Conservation (phyloP, 768 basidiomycete species). For the Gymnopilus dilepis region DNA sequence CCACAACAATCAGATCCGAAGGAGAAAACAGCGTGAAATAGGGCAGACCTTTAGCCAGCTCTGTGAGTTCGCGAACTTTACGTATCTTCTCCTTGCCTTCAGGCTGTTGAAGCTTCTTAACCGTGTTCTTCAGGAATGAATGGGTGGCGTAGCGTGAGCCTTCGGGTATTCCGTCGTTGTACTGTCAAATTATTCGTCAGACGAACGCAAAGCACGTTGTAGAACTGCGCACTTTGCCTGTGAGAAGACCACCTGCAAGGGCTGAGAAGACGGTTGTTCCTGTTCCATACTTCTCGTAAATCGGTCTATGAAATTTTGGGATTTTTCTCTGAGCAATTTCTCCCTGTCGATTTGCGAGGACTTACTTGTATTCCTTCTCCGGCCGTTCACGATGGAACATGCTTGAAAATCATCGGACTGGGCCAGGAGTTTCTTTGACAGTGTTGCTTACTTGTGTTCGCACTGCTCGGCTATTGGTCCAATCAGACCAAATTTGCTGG, state of each 20-base stretch:
- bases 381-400: constrained; percentile 81
- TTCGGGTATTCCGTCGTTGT: constrained; percentile 77
- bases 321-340: constrained; percentile 4
- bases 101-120: constrained; percentile 52
- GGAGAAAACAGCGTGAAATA: too few relatives aligned
- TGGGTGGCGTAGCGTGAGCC: constrained; percentile 74
- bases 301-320: constrained; percentile 40
- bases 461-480: constrained; percentile 81
- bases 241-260: constrained; percentile 75
- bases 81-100: constrained; percentile 72
- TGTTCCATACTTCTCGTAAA: constrained; percentile 70
- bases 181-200: constrained; percentile 36
- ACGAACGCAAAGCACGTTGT: neutral
- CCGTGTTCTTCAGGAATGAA: constrained; percentile 56
- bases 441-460: constrained; percentile 59
- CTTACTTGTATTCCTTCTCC: constrained; percentile 79
- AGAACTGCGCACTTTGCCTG: constrained; percentile 62
- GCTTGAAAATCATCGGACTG: constrained; percentile 34
- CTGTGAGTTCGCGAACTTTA: constrained; percentile 72
- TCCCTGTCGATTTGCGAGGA: neutral
- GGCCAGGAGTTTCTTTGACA: neutral
- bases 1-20: neutral
- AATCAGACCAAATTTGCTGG: constrained; percentile 66
- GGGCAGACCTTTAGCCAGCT: constrained; percentile 54
- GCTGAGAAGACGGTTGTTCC: constrained; percentile 79